A percentile compares a stretch with the other conserved stretches of the same genome.
These are phyloP conservation scores for Elsinoe perseae DNA, from an alignment of 2,329 filamentous ascomycete species.

Conservation along the genomic window DNA sequence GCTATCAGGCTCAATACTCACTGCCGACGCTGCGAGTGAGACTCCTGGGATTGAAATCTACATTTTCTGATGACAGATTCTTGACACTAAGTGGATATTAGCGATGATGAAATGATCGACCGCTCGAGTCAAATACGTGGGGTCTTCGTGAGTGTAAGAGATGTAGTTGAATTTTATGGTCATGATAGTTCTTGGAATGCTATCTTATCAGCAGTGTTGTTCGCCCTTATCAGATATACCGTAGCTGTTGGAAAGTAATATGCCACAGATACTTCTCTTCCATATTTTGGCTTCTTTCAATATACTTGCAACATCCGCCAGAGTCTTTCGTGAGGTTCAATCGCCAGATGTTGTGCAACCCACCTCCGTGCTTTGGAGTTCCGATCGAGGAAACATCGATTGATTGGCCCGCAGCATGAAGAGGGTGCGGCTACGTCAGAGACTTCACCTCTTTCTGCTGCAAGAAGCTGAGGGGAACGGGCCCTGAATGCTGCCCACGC, in stretches of 20 bases:
- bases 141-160: not conserved
- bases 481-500: not conserved
- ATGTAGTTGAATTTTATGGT: not conserved
- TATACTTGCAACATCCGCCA: too few relatives aligned
- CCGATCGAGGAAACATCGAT: not conserved
- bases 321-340: too few relatives aligned
- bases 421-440: conserved; percentile 11
- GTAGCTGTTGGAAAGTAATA: not conserved
- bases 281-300: too few relatives aligned
- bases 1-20: too few relatives aligned
- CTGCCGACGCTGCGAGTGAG: too few relatives aligned
- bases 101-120: not conserved
- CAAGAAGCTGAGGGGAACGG: not conserved
- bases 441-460: not conserved
- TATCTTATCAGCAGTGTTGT: not conserved
- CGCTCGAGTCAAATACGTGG: not conserved
- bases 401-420: conserved; percentile 1
- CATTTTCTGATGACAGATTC: too few relatives aligned
- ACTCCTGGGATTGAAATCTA: too few relatives aligned
- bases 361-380: not conserved
- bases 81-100: not conserved
- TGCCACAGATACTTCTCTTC: too few relatives aligned
- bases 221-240: not conserved
- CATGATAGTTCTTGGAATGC: not conserved
- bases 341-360: not conserved